Base-by-base conservation (phyloP, 208 protist species). In the Tritrichomonas foetus region DNA sequence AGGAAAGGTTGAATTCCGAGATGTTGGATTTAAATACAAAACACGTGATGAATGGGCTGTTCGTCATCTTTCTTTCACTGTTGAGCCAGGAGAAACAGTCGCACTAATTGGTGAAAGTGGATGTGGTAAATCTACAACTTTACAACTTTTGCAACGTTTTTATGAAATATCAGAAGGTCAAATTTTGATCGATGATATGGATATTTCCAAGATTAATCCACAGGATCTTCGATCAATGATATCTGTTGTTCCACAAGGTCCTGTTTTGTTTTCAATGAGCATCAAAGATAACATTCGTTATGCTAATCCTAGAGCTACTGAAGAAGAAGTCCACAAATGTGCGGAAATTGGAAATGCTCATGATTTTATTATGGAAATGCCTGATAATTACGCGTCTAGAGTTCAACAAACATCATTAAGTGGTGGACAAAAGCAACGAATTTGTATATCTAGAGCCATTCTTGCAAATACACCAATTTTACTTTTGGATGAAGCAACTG, bases 281-380 rank as follows among this genome's bases (percentile, higher is more conserved):
- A 20, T 55, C 30, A 69, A 96, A 25, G 96, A 96, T 57, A 96
- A 96, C 61, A 78, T 96, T 14, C 41, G 78, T 22, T 95, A 94
- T 30, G 95, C 95, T 9, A 93, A 95, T 0, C 93, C 93, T 55
- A 36, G 93, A n/a, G 95, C 69, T 13, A 75, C 8, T 44, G 69
- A 75, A 5, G 41, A 75, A n/a, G 69, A 75, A 27, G 41, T 75
- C 33, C 33, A 27, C 20, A 36, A 75, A 13, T 27, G 33, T 75
- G 69, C 69, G 16, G 33, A 75, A 36, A 75, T 36, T 5, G 69
- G 69, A 36, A 75, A 75, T 44, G 33, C 69, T 44, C 69, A 75
- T n/a, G 33, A 27, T 47, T 75, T 75, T 36, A 75, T 75, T 16
- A 75, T 75, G 69, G 3, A 5, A 44, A 25, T 75, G 33, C 69